phyloP scores from a whole-genome alignment of 1,284 basidiomycete species.

The Singerocomus rubriflavus region DNA sequence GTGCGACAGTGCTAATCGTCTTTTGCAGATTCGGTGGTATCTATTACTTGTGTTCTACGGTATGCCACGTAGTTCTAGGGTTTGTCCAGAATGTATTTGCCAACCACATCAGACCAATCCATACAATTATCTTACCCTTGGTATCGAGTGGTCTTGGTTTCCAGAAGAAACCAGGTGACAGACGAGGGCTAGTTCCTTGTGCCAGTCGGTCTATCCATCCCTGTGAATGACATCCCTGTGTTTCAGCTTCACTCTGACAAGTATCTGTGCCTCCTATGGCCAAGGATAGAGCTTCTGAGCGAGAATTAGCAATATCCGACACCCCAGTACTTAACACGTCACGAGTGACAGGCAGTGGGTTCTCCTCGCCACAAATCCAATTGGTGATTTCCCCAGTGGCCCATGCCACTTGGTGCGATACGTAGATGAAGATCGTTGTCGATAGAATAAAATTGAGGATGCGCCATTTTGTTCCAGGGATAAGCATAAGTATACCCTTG shows the following conservation, averaged over 20 bases:
- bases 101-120: constrained; percentile 49
- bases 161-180: constrained; percentile 23
- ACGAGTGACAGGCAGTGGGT: constrained; percentile 33
- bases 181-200: constrained; percentile 32
- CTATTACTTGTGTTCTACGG: not conserved
- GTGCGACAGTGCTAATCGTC: constrained; percentile 13
- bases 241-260: constrained; percentile 28
- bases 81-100: constrained; percentile 55
- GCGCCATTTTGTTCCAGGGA: constrained; percentile 73
- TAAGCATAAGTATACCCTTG: constrained; percentile 76
- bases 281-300: constrained; percentile 14
- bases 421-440: constrained; percentile 73
- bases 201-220: constrained; percentile 59
- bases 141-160: constrained; percentile 24
- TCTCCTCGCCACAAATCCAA: constrained; percentile 56
- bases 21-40: constrained; percentile 5
- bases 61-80: constrained; percentile 16
- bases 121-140: constrained; percentile 37
- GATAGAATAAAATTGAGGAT: constrained; percentile 75
- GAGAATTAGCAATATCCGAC: not conserved
- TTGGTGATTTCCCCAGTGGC: constrained; percentile 73
- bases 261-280: constrained; percentile 1
- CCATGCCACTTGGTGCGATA: constrained; percentile 72
- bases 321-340: not conserved
- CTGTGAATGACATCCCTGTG: constrained; percentile 37